Base-by-base conservation (phyloP, 2,329 filamentous ascomycete species). In the Penicillium janthinellum region DNA sequence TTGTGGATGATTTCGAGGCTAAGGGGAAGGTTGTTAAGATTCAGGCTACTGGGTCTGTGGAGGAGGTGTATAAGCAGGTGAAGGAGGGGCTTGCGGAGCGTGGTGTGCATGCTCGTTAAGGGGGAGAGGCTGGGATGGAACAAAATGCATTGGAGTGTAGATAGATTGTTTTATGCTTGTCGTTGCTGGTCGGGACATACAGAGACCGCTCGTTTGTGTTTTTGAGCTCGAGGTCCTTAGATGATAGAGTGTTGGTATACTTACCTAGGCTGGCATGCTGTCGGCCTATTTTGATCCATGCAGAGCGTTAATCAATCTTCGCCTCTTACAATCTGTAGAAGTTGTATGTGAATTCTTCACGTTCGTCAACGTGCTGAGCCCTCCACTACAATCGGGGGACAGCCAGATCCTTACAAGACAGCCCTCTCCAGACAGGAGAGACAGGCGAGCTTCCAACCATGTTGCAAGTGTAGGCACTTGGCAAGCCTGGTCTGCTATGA, bases 21-120 rank as follows among this genome's bases (percentile, higher is more conserved):
- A 82, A 93, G 78, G 87, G 86, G 69, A 88, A 88, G 73, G 92
- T 98, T 15, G 86, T 96, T 75, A 90, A 88, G 80, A 84, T 98
- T 47, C 83, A 88, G 69, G 91, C 93, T 34, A 89, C 87, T 28
- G 84, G 86, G 45, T 70, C 78, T 7, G 88, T 91, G 2, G 87
- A 91, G 31, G 83, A 85, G 61, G 86, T 89, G 17, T 89, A 88
- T 74, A 73, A 78, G 64, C 73, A 81, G 57, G 83, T 88, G 42
- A 78, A 79, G 71, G 72, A 75, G 64, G 76, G 76, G 28, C 76
- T 86, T 69, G 73, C 73, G 59, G 70, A 74, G 60, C 77, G 77
- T 67, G 82, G 81, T 6, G 61, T 78, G 54, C 59, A 67, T 35
- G 58, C 62, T 42, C 57, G 70, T 52, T 72, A 59, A 63, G 37